A percentile compares a stretch with the other conserved stretches of the same genome.
phyloP scores from a whole-genome alignment of 1,139 yeast species.

The Scheffersomyces lignicola region DNA sequence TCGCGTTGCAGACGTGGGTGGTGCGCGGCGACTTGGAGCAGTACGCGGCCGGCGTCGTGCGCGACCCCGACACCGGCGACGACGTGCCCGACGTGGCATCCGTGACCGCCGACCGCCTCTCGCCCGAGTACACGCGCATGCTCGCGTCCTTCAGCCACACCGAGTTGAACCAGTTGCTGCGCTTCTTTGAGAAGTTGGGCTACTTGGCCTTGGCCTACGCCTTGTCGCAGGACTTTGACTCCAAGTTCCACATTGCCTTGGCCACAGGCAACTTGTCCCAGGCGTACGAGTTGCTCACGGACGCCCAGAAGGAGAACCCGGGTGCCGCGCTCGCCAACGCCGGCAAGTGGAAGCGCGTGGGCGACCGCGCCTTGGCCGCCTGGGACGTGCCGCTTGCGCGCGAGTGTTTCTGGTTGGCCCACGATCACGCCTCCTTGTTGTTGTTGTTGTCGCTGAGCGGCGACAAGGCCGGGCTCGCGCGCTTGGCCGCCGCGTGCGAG shows the following conservation, averaged over 20 bases:
- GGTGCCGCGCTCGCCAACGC: slow-evolving; percentile 35
- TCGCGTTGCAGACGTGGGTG: slow-evolving; percentile 94
- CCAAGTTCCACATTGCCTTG: slow-evolving; percentile 68
- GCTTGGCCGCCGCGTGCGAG: slow-evolving; percentile 66
- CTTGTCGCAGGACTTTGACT: slow-evolving; percentile 81
- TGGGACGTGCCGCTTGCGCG: slow-evolving; percentile 86
- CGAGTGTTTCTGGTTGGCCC: slow-evolving; percentile 75
- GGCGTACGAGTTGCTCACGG: slow-evolving; percentile 71
- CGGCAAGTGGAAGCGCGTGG: slow-evolving; percentile 84
- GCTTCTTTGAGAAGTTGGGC: slow-evolving; percentile 94
- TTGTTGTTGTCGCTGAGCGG: slow-evolving; percentile 83
- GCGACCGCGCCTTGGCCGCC: slow-evolving; percentile 76
- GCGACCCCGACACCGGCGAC: slow-evolving; percentile 43
- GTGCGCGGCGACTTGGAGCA: slow-evolving; percentile 84
- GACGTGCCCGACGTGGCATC: slow-evolving; percentile 48
- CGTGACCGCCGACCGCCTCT: slow-evolving; percentile 62
- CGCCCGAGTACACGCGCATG: slow-evolving; percentile 50
- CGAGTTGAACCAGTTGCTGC: slow-evolving; percentile 78
- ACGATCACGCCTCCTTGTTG: slow-evolving; percentile 79
- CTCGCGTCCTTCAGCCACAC: slow-evolving; percentile 55
- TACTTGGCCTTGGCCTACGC: slow-evolving; percentile 78
- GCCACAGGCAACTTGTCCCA: slow-evolving; percentile 64
- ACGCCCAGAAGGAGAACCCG: slow-evolving; percentile 52
- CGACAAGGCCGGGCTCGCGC: slow-evolving; percentile 56
- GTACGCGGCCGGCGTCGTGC: slow-evolving; percentile 31